Conservation (phyloP, 1,139 yeast genomes). For the Pichia sp. region DNA sequence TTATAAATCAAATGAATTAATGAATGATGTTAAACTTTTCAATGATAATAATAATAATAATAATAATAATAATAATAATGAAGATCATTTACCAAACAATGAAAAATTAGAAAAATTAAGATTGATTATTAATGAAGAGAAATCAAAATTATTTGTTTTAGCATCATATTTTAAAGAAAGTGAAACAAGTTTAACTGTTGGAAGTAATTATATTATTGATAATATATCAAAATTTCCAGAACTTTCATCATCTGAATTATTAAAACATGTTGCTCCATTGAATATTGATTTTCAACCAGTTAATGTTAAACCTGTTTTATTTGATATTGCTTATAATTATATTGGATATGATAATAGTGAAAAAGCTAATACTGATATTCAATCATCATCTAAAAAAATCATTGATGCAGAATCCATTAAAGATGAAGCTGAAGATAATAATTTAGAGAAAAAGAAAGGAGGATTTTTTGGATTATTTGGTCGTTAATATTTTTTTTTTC, state of each 20-base stretch:
- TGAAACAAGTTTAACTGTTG: slow-evolving; percentile 11
- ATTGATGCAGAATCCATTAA: background rate
- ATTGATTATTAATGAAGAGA: slow-evolving; percentile 28
- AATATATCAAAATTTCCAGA: slow-evolving; percentile 42
- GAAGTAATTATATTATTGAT: slow-evolving; percentile 37
- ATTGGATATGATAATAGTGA: slow-evolving; percentile 40
- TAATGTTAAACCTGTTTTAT: slow-evolving; percentile 78
- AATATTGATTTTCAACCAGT: slow-evolving; percentile 43
- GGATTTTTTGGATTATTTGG: slow-evolving; percentile 47
- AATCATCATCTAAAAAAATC: background rate
- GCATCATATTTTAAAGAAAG: slow-evolving; percentile 37
- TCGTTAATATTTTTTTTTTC: slow-evolving; percentile 24
- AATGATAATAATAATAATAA: background rate
- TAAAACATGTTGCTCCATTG: slow-evolving; percentile 44
- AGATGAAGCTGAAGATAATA: slow-evolving; percentile 5
- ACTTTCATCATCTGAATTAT: slow-evolving; percentile 32
- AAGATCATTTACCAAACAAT: slow-evolving; percentile 32
- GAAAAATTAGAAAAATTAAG: slow-evolving; percentile 32
- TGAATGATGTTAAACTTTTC: slow-evolving; percentile 20
- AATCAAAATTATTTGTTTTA: slow-evolving; percentile 43
- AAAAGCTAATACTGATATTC: background rate
- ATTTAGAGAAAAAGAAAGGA: slow-evolving; percentile 31
- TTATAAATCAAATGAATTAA: slow-evolving; percentile 29
- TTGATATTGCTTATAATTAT: slow-evolving; percentile 84
- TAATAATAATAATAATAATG: slow-evolving; percentile 2